phyloP scores from a whole-genome alignment of 345 rosid genomes.

The Lumnitzera racemosa region DNA sequence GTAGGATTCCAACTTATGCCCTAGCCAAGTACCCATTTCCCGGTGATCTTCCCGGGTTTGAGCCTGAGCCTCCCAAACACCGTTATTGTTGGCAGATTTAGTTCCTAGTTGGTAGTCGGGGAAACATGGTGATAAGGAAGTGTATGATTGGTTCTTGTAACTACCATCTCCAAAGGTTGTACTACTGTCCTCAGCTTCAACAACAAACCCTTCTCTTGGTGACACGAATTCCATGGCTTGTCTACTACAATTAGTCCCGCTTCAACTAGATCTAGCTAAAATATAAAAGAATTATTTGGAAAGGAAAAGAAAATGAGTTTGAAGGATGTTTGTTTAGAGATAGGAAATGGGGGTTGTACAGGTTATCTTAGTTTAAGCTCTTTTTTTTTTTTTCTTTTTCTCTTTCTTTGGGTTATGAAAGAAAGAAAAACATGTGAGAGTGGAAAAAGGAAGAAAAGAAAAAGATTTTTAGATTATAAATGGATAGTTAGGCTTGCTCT shows the following conservation, averaged over 20 bases:
- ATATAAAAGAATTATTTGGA: not conserved
- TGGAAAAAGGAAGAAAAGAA: too few species aligned
- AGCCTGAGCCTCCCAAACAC: not conserved
- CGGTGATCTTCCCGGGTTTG: constrained; percentile 1
- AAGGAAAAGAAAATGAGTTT: not conserved
- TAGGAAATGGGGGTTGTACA: not conserved
- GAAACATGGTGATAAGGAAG: not conserved
- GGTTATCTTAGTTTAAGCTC: not conserved
- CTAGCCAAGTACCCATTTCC: constrained; percentile 6
- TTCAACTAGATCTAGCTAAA: not conserved
- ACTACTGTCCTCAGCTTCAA: too few species aligned
- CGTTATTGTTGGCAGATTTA: too few species aligned
- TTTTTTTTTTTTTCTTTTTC: too few species aligned
- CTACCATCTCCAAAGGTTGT: not conserved
- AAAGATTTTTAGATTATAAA: not conserved
- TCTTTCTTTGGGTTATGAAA: too few species aligned
- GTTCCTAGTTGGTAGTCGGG: not conserved
- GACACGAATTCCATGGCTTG: constrained; percentile 3
- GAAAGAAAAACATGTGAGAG: too few species aligned
- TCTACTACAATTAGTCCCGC: not conserved
- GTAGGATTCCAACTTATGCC: too few species aligned
- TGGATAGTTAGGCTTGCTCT: not conserved
- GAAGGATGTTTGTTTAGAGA: not conserved
- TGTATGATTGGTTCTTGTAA: not conserved
- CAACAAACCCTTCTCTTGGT: too few species aligned